A percentile compares a stretch with the other conserved stretches of the same genome.
phyloP scores from a whole-genome alignment of 768 basidiomycete species.

The Lepiota brunneoincarnata region DNA sequence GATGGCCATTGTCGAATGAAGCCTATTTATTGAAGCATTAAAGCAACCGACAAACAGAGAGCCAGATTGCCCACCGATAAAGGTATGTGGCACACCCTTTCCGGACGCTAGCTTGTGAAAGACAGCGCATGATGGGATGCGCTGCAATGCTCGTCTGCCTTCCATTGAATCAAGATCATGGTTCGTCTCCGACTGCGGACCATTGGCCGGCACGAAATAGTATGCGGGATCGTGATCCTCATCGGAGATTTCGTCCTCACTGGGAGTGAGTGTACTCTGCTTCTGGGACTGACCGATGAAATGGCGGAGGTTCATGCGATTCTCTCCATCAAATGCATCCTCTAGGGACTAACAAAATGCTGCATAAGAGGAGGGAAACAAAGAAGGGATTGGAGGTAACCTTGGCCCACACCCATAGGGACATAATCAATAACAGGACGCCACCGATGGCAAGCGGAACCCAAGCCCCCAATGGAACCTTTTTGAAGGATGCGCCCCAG shows the following conservation, averaged over 20 bases:
- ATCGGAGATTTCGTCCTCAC: constrained; percentile 17
- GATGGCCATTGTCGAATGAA: constrained; percentile 68
- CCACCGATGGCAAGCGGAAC: constrained; percentile 59
- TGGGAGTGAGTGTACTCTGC: constrained; percentile 11
- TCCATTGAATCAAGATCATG: background rate
- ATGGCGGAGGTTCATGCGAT: constrained; percentile 51
- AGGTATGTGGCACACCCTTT: constrained; percentile 62
- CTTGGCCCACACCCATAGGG: constrained; percentile 68
- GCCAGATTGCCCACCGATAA: constrained; percentile 40
- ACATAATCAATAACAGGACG: constrained; percentile 51
- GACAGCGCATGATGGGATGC: constrained; percentile 53
- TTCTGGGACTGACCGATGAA: constrained; percentile 40
- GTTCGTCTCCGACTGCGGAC: too few relatives aligned
- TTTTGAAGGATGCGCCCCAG: constrained; percentile 62
- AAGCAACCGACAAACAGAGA: background rate
- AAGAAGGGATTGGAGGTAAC: constrained; percentile 18
- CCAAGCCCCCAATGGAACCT: constrained; percentile 66
- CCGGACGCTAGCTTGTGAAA: constrained; percentile 56
- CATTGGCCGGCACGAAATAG: background rate
- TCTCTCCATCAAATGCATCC: constrained; percentile 55
- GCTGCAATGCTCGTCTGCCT: constrained; percentile 21
- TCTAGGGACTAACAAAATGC: constrained; percentile 45
- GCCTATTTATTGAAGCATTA: constrained; percentile 23
- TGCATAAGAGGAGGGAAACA: background rate
- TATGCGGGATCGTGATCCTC: constrained; percentile 15